Conservation (phyloP, 805 yeast genomes). For the Zygoascus flipseniorum region DNA sequence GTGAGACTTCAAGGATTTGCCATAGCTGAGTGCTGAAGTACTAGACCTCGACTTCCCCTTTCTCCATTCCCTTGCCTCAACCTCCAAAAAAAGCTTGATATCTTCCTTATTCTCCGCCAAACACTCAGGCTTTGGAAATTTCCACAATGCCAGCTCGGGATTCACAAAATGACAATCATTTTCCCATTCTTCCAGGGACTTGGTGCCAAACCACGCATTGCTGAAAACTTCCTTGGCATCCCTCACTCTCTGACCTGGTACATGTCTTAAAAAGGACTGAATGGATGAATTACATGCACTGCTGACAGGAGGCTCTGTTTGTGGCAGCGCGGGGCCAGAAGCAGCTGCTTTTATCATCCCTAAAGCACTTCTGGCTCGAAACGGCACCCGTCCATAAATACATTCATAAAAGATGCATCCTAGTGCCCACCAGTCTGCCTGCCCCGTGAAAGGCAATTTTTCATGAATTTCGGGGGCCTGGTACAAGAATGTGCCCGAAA, state of each 20-base stretch:
- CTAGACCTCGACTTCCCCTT: background rate
- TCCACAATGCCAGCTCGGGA: background rate
- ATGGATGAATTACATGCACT: constrained; percentile 8
- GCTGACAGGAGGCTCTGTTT: constrained; percentile 12
- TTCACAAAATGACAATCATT: background rate
- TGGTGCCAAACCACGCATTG: constrained; percentile 11
- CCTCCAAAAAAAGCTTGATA: background rate
- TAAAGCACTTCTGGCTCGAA: constrained; percentile 11
- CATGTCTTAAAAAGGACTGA: constrained; percentile 5
- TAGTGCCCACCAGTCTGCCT: constrained; percentile 29
- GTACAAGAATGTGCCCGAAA: constrained; percentile 22
- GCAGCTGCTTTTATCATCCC: constrained; percentile 9
- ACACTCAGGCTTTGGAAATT: background rate
- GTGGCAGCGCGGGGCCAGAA: constrained; percentile 4
- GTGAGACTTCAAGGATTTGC: background rate
- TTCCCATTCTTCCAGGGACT: constrained; percentile 4
- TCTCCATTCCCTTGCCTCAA: background rate
- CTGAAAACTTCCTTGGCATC: constrained; percentile 6
- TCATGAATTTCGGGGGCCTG: constrained; percentile 25
- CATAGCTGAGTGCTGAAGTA: background rate
- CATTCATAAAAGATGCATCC: constrained; percentile 28
- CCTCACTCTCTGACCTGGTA: constrained; percentile 10
- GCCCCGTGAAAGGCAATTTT: constrained; percentile 16
- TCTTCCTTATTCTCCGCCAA: background rate
- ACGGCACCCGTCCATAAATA: constrained; percentile 22